These are phyloP conservation scores for Oxytropis ochrocephala DNA, from an alignment of 306 rosid genomes.

Conservation along the genomic window DNA sequence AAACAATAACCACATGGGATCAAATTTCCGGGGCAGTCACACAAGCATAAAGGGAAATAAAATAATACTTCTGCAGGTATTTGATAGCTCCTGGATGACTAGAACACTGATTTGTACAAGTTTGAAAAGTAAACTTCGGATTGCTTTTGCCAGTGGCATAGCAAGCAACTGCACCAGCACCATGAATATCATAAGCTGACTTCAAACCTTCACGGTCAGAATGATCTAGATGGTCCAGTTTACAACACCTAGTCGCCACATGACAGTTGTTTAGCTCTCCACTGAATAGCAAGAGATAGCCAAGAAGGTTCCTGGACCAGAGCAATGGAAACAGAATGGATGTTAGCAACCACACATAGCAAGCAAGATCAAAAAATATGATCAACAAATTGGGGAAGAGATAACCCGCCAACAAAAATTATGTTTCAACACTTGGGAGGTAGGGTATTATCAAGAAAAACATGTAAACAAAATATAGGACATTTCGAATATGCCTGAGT, in stretches of 20 bases:
- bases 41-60: constrained; percentile 1
- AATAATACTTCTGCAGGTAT: constrained; percentile 62
- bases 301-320: constrained; percentile 76
- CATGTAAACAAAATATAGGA: background rate
- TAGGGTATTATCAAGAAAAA: too few relatives aligned
- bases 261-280: constrained; percentile 50
- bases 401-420: too few relatives aligned
- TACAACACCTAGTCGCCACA: constrained; percentile 68
- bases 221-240: constrained; percentile 33
- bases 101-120: constrained; percentile 54
- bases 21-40: background rate
- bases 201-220: constrained; percentile 49
- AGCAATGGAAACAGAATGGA: constrained; percentile 23
- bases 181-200: constrained; percentile 58
- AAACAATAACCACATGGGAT: background rate
- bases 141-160: constrained; percentile 46
- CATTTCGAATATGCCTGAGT: background rate
- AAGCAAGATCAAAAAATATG: background rate
- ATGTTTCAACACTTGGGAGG: too few relatives aligned
- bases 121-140: constrained; percentile 62
- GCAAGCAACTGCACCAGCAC: constrained; percentile 89
- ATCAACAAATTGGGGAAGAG: background rate
- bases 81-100: constrained; percentile 42
- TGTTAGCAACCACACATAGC: background rate
- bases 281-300: constrained; percentile 68